These are phyloP conservation scores for Senna siamea DNA, from an alignment of 306 rosid species.

Conservation along the genomic window DNA sequence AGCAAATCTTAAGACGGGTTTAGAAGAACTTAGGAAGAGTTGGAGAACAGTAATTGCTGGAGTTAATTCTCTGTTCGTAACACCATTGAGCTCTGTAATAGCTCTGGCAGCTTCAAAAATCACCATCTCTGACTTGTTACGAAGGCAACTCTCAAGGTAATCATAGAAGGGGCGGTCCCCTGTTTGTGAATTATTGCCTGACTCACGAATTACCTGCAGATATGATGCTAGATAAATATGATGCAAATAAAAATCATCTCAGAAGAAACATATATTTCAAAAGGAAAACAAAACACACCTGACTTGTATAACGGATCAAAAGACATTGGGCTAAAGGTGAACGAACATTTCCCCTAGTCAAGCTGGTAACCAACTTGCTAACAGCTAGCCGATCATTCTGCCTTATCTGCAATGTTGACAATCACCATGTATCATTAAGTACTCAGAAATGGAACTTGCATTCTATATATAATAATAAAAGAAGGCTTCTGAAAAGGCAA, in stretches of 20 bases:
- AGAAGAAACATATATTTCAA: conserved; percentile 18
- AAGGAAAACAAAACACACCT: conserved; percentile 60
- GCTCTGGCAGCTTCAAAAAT: conserved; percentile 99
- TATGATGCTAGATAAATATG: conserved; percentile 23
- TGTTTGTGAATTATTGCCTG: conserved; percentile 65
- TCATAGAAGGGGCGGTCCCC: conserved; percentile 97
- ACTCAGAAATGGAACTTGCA: conserved; percentile 30
- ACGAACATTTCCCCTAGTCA: conserved; percentile 89
- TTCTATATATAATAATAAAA: conserved; percentile 10
- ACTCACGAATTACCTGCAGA: conserved; percentile 86
- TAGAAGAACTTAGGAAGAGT: conserved; percentile 92
- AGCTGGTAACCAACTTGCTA: conserved; percentile 97
- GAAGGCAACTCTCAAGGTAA: conserved; percentile 97
- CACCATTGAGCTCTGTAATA: conserved; percentile 90
- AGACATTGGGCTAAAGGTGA: conserved; percentile 98
- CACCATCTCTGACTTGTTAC: conserved; percentile 98
- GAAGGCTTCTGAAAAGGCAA: conserved; percentile 20
- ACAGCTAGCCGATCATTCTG: conserved; percentile 98
- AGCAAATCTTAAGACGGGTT: conserved; percentile 98
- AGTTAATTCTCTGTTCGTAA: conserved; percentile 87
- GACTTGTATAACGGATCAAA: conserved; percentile 94
- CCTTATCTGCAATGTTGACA: conserved; percentile 73
- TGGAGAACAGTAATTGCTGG: conserved; percentile 99
- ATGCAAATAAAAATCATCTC: conserved; percentile 22
- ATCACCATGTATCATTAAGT: conserved; percentile 40